Percentiles rank a stretch among this genome's conserved stretches.
These are phyloP conservation scores for Rhynchosporium graminicola DNA, from an alignment of 2,329 filamentous ascomycete species.

Conservation along the genomic window DNA sequence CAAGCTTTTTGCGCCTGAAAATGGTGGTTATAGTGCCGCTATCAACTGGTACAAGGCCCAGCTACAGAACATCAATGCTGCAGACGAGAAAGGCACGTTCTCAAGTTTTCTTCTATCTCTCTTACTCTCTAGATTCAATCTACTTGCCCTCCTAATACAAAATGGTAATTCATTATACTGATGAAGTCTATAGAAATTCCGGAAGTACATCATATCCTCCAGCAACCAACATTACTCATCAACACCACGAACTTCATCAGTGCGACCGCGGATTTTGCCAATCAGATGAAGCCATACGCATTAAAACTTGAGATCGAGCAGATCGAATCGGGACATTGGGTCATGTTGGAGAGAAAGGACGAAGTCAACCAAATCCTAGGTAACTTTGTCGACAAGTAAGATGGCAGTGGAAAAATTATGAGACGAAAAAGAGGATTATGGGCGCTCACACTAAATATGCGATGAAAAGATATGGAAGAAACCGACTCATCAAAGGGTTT, in stretches of 20 bases:
- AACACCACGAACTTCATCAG: slow-evolving; percentile 23
- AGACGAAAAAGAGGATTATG: too few species aligned
- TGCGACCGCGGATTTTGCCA: slow-evolving; percentile 20
- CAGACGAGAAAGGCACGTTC: slow-evolving; percentile 21
- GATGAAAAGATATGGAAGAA: too few species aligned
- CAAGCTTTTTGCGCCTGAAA: slow-evolving; percentile 20
- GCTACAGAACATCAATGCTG: slow-evolving; percentile 31
- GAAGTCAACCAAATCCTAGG: slow-evolving; percentile 23
- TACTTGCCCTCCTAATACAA: background rate
- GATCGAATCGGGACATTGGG: slow-evolving; percentile 28
- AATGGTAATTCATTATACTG: background rate
- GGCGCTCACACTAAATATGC: too few species aligned
- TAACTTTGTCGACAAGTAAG: slow-evolving; percentile 17
- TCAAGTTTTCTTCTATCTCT: background rate
- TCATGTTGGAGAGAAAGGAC: slow-evolving; percentile 26
- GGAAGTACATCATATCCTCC: slow-evolving; percentile 17
- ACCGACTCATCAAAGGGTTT: too few species aligned
- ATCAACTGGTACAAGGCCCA: slow-evolving; percentile 30
- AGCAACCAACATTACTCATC: slow-evolving; percentile 25
- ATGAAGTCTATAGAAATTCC: slow-evolving; percentile 20
- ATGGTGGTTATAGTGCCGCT: slow-evolving; percentile 22
- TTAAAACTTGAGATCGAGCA: slow-evolving; percentile 14
- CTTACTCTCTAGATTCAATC: background rate
- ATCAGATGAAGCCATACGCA: slow-evolving; percentile 24
- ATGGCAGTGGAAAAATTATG: too few species aligned